Base-by-base conservation (phyloP, 2,329 filamentous ascomycete species). In the Exserohilum turcica region DNA sequence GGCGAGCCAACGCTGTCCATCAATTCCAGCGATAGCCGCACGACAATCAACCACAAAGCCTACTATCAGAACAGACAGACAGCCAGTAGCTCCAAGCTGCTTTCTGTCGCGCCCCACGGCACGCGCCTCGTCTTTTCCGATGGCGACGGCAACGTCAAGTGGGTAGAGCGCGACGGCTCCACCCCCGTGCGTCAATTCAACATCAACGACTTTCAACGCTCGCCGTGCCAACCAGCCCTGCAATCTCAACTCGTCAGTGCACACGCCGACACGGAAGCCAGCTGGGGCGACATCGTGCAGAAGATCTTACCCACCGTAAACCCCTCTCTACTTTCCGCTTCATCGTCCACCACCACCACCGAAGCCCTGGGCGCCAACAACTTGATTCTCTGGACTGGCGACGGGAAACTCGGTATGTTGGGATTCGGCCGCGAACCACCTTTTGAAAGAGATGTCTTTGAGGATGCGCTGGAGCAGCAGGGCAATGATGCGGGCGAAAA, bases 311-410 rank as follows among this genome's bases (percentile, higher is more conserved):
- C 90, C 2, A 77, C 79, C 3, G 61, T 67, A 1, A 40, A 74
- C 72, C 84, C 43, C 7, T 63, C 63, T 1, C 43, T 60, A 3
- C 28, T 50, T 2, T 8, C 43, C 1, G 33, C 46, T 2, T 16
- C 32, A 16, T 28, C 45, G 9, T 19, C 31, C 7, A 48, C 55
- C 5, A 56, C 45, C 8, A 19, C 31, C 7, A 48, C 55, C 5
- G 56, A 55, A 1, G 62, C 60, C 0, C 56, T 70, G 0, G 73
- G 76, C 13, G 47, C 74, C 33, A 86, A 91, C 65, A 88, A 93
- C 63, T 74, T 97, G 10, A 73, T 96, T 3, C 80, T 96, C 40
- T 96, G 92, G 92, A 96, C 92, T 0, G 92, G 91, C 15, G 91
- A 96, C 35, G 79, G 79, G 53, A 87, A 86, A 59, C 77, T 96